phyloP scores from a whole-genome alignment of 768 basidiomycete species.

The Boletus sensibilis region DNA sequence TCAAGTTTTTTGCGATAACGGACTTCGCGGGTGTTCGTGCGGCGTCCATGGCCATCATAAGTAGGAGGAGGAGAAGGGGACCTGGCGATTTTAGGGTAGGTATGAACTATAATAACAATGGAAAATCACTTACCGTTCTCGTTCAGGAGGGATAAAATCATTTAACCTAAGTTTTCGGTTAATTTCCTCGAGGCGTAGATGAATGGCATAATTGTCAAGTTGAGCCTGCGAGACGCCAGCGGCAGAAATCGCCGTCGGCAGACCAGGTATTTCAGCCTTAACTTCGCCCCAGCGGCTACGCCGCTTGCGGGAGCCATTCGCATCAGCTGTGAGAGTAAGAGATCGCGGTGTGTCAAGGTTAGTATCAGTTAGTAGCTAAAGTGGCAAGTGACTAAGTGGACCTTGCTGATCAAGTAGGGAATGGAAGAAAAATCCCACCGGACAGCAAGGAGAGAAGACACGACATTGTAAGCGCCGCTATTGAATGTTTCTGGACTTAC shows the following conservation, averaged over 20 bases:
- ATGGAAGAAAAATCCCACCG: slow-evolving; percentile 29
- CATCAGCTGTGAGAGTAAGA: slow-evolving; percentile 61
- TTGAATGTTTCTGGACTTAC: slow-evolving; percentile 57
- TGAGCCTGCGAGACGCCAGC: slow-evolving; percentile 94
- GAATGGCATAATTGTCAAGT: slow-evolving; percentile 96
- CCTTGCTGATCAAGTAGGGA: slow-evolving; percentile 32
- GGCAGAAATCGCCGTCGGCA: slow-evolving; percentile 92
- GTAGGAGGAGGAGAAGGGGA: slow-evolving; percentile 97
- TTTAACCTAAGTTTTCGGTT: slow-evolving; percentile 92
- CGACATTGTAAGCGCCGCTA: slow-evolving; percentile 39
- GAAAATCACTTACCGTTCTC: slow-evolving; percentile 62
- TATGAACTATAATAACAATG: background rate
- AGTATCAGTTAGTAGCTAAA: slow-evolving; percentile 49
- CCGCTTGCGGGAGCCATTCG: slow-evolving; percentile 88
- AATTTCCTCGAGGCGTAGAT: slow-evolving; percentile 95
- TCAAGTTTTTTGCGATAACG: slow-evolving; percentile 95
- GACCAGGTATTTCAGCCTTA: slow-evolving; percentile 84
- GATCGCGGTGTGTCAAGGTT: slow-evolving; percentile 48
- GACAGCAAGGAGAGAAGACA: slow-evolving; percentile 36
- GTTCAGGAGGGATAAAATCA: slow-evolving; percentile 93
- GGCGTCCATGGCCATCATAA: slow-evolving; percentile 95
- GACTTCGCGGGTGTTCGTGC: slow-evolving; percentile 98
- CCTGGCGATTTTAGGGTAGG: slow-evolving; percentile 40
- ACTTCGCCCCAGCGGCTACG: slow-evolving; percentile 98
- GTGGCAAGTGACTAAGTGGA: slow-evolving; percentile 34